Base-by-base conservation (phyloP, 2,329 filamentous ascomycete species). In the Fusarium haematococcum region DNA sequence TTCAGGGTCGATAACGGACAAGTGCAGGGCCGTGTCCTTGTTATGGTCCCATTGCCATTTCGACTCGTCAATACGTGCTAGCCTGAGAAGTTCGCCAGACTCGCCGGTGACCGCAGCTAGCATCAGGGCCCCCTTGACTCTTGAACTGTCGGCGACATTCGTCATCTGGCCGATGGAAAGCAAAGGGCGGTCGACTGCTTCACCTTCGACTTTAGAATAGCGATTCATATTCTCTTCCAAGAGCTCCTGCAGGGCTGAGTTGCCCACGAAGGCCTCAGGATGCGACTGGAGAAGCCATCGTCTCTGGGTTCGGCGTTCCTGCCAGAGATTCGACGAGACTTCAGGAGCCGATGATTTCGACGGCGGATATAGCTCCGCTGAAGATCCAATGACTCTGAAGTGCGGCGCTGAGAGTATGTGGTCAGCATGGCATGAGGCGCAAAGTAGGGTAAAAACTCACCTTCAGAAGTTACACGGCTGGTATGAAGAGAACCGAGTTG, bases 151-250 rank as follows among this genome's bases (percentile, higher is more conserved):
- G 43, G 81, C 84, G 20, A 82, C 69, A 71, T 89, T 84, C 2
- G 83, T 80, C 71, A 90, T 85, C 66, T 89, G 87, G 1, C 91
- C 91, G 32, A 90, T 83, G 3, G 88, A 87, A 25, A 94, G 84
- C 6, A 92, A 63, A 4, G 79, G 72, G 20, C 69, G 72, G 8
- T 77, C 63, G 43, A 69, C 75, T 5, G 65, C 48, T 2, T 78
- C 61, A 0, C 79, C 76, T 10, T 83, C 80, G 2, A 77, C 64
- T 16, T 79, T 67, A 66, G 77, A 73, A 60, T 81, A 80, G 16
- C 77, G 78, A 32, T 78, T 65, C 73, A 82, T 78, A 18, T 85
- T 85, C 39, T 86, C 83, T 10, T 80, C 72, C 6, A 88, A 75
- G 4, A 82, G 71, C 1, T 76, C 77, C 5, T 78, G 76, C 6